Percentiles rank a stretch among this genome's conserved stretches.
These are phyloP conservation scores for Termitomyces sp. DNA, from an alignment of 768 basidiomycete genomes.

Conservation along the genomic window DNA sequence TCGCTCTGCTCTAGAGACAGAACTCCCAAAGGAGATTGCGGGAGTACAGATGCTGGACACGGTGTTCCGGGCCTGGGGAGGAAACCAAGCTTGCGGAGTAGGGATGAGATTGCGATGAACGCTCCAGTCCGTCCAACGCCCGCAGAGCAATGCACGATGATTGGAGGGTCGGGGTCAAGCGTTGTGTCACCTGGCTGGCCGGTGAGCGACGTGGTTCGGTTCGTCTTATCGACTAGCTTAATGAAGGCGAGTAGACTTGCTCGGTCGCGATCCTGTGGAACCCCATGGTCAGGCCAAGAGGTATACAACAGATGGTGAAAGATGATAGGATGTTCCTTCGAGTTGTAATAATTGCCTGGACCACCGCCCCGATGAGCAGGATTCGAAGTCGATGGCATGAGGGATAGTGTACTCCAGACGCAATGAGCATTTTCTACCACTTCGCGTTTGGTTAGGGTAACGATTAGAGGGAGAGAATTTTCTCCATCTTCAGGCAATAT, in stretches of 20 bases:
- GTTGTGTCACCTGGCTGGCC: conserved; percentile 23
- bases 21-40: conserved; percentile 56
- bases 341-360: conserved; percentile 10
- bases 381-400: conserved; percentile 35
- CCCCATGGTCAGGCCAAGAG: conserved; percentile 85
- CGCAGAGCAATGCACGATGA: conserved; percentile 83
- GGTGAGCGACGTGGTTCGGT: conserved; percentile 43
- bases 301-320: conserved; percentile 74
- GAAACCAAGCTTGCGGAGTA: conserved; percentile 62
- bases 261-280: conserved; percentile 63
- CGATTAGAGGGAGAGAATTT: conserved; percentile 45
- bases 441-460: conserved; percentile 51
- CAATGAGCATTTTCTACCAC: conserved; percentile 58
- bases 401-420: conserved; percentile 57
- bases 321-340: conserved; percentile 34
- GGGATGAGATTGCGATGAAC: conserved; percentile 77
- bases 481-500: conserved; percentile 45
- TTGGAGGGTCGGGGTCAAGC: conserved; percentile 65
- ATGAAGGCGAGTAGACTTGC: conserved; percentile 61
- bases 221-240: conserved; percentile 60
- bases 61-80: conserved; percentile 35
- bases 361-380: neutral
- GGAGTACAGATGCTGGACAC: conserved; percentile 31
- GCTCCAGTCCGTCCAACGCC: conserved; percentile 87
- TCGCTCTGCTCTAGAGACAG: conserved; percentile 45